Percentiles rank a stretch among this genome's conserved stretches.
These are phyloP conservation scores for Suhomyces emberorum DNA, from an alignment of 805 yeast species.

Conservation along the genomic window DNA sequence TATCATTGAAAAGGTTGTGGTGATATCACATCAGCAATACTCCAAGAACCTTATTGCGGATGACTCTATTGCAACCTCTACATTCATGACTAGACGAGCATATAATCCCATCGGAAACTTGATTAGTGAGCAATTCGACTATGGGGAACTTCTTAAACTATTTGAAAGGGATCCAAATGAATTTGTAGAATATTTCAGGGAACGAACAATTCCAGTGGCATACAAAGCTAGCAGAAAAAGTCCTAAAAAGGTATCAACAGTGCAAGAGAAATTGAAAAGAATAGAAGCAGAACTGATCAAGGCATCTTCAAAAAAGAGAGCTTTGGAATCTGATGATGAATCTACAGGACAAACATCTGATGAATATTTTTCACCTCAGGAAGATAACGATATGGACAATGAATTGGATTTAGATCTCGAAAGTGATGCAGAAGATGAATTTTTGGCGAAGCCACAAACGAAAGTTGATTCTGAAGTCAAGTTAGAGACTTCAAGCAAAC, in stretches of 20 bases:
- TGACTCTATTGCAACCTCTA: constrained; percentile 27
- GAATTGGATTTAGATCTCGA: constrained; percentile 21
- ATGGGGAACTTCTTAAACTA: constrained; percentile 25
- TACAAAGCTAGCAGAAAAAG: constrained; percentile 11
- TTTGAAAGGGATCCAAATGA: constrained; percentile 24
- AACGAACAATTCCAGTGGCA: constrained; percentile 25
- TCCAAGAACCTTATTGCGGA: constrained; percentile 27
- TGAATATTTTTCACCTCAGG: not conserved
- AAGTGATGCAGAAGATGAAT: constrained; percentile 5
- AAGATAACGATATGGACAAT: constrained; percentile 1
- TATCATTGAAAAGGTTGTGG: constrained; percentile 43
- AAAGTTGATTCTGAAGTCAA: constrained; percentile 5
- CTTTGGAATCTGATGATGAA: not conserved
- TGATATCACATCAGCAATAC: constrained; percentile 39
- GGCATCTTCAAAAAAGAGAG: not conserved
- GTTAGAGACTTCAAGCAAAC: constrained; percentile 6
- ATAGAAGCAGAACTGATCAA: constrained; percentile 1
- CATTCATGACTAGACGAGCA: constrained; percentile 43
- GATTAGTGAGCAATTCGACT: constrained; percentile 39
- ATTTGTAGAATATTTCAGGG: constrained; percentile 29
- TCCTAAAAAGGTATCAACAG: constrained; percentile 2
- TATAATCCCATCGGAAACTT: constrained; percentile 32
- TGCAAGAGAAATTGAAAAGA: constrained; percentile 2
- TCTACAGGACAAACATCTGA: not conserved
- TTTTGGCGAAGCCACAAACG: constrained; percentile 21